Base-by-base conservation (phyloP, 805 yeast genomes). In the Maudiozyma turicensis region DNA sequence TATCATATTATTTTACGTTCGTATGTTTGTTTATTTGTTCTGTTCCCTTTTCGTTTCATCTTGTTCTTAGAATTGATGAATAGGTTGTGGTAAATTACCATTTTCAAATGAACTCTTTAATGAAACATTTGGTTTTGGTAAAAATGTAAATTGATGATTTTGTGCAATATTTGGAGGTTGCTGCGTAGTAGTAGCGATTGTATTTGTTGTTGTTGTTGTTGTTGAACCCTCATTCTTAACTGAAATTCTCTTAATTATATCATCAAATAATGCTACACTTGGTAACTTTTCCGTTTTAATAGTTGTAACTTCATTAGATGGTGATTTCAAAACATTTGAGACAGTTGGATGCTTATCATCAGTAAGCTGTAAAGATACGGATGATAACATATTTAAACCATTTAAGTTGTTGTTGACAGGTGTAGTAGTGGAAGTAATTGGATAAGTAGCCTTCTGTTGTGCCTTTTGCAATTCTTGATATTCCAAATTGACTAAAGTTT, bases 11-110 rank as follows among this genome's bases (percentile, higher is more conserved):
- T 20, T 20, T 20, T 20, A 20, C 26, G 26, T 20, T 20, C 26
- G 26, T 20, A 20, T 20, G 26, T 5, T 13, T 5, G 14, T 7
- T 35, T 34, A 13, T 34, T 10, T 33, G 13, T 6, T 11, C 11
- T 11, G 35, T 8, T 33, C 10, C 9, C 34, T n/a, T 35, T 35
- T 35, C 38, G 13, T 15, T 11, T 35, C 14, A 35, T 35, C 50
- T 59, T 20, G 26, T 20, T 20, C 13, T 35, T 35, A 49, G 14
- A 60, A 61, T 51, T 63, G 67, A 49, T 61, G 64, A 10, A 58
- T 59, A 35, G 66, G 66, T 45, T 59, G 62, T 13, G 68, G 66
- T 47, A 61, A 48, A 30, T 56, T 60, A 9, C 60, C 60, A 47
- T 61, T 57, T 40, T 52, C 54, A 47, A 61, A 60, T n/a, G 58